phyloP scores from a whole-genome alignment of 768 basidiomycete species.

The Agrocybe praecox region DNA sequence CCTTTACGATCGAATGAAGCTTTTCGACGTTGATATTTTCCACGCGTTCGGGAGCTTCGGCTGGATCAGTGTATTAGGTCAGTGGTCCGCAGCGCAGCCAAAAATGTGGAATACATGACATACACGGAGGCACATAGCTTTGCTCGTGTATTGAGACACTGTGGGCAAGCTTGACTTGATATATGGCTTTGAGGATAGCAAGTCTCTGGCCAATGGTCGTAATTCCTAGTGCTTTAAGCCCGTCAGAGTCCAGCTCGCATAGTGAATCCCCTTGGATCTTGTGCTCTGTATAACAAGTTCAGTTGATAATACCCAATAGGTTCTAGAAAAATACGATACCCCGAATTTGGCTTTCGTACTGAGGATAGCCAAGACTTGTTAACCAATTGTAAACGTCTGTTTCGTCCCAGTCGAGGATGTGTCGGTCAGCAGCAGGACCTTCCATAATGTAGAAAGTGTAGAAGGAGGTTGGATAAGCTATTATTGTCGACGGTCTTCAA shows the following conservation, averaged over 20 bases:
- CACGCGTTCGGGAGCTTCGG: slow-evolving; percentile 31
- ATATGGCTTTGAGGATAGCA: slow-evolving; percentile 90
- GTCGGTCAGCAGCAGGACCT: slow-evolving; percentile 34
- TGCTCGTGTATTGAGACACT: slow-evolving; percentile 82
- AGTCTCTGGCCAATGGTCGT: slow-evolving; percentile 90
- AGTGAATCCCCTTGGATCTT: slow-evolving; percentile 91
- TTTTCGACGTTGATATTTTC: slow-evolving; percentile 61
- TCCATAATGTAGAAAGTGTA: slow-evolving; percentile 32
- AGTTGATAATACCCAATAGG: not conserved
- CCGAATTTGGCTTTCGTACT: slow-evolving; percentile 83
- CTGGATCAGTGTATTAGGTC: slow-evolving; percentile 19
- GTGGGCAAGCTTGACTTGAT: slow-evolving; percentile 84
- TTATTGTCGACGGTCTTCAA: not conserved
- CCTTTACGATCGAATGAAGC: slow-evolving; percentile 65
- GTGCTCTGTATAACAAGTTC: slow-evolving; percentile 54
- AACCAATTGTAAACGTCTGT: slow-evolving; percentile 82
- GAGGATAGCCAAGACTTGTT: slow-evolving; percentile 73
- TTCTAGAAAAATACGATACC: slow-evolving; percentile 43
- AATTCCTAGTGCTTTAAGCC: slow-evolving; percentile 86
- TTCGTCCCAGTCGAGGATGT: slow-evolving; percentile 72
- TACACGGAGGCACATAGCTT: slow-evolving; percentile 89
- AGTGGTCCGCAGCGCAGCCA: not conserved
- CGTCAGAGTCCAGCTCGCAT: slow-evolving; percentile 79
- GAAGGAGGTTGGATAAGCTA: not conserved
- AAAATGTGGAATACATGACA: slow-evolving; percentile 44